Conservation (phyloP, 305 asterid species). For the Fraxinus paxiana region DNA sequence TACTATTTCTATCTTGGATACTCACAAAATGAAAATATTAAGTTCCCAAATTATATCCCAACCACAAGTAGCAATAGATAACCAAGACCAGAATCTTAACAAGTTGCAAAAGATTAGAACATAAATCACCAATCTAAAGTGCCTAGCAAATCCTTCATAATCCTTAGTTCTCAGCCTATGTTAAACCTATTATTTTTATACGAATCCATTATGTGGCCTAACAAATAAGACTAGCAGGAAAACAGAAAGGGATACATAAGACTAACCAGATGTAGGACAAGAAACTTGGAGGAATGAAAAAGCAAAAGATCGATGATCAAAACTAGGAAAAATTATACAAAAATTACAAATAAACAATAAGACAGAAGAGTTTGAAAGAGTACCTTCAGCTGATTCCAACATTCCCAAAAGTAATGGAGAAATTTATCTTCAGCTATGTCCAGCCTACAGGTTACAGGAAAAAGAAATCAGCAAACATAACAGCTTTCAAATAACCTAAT, state of each 20-base stretch:
- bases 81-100: not conserved
- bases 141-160: not conserved
- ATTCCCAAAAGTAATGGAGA: slow-evolving; percentile 73
- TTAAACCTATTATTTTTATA: not conserved
- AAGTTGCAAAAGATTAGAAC: not conserved
- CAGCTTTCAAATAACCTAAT: slow-evolving; percentile 9
- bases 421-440: slow-evolving; percentile 84
- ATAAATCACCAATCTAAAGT: not conserved
- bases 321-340: not conserved
- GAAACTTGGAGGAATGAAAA: not conserved
- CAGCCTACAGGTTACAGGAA: slow-evolving; percentile 43
- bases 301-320: slow-evolving; percentile 10
- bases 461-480: slow-evolving; percentile 26
- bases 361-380: slow-evolving; percentile 7
- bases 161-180: not conserved
- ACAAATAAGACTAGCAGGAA: not conserved
- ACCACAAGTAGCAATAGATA: not conserved
- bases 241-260: not conserved
- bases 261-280: not conserved
- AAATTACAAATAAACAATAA: not conserved
- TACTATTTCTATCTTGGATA: slow-evolving; percentile 9
- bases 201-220: not conserved
- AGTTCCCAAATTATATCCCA: not conserved
- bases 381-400: slow-evolving; percentile 81
- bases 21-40: not conserved